Percentiles rank a stretch among this genome's conserved stretches.
Evolutionary conservation across 495 filamentous ascomycete species (phyloP).

Genomic region (Penicillium roqueforti): DNA sequence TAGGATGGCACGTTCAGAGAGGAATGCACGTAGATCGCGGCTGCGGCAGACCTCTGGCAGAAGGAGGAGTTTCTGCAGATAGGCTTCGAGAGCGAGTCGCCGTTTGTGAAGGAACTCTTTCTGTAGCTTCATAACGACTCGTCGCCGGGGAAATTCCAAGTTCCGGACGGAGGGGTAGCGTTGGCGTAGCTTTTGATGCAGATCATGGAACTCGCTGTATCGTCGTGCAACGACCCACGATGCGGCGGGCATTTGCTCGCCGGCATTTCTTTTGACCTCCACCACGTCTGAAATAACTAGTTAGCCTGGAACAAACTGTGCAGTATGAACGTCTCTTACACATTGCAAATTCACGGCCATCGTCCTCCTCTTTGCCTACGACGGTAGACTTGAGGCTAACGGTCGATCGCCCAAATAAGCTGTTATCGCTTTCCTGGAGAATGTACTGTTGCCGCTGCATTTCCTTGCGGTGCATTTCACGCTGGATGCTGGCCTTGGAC

Average conservation of each 20-base stretch:
- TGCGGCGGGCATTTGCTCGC: constrained; percentile 82
- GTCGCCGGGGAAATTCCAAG: constrained; percentile 84
- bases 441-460: constrained; percentile 96
- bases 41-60: constrained; percentile 92
- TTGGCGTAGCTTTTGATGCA: constrained; percentile 81
- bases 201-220: constrained; percentile 95
- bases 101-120: constrained; percentile 92
- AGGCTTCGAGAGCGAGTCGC: constrained; percentile 74
- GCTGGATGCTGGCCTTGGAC: constrained; percentile 85
- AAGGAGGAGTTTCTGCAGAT: constrained; percentile 76
- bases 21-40: constrained; percentile 85
- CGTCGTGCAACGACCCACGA: constrained; percentile 75
- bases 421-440: constrained; percentile 97
- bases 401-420: constrained; percentile 84
- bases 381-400: constrained; percentile 88
- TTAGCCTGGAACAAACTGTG: neutral
- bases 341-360: constrained; percentile 88
- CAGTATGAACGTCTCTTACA: constrained; percentile 47
- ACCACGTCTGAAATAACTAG: constrained; percentile 57
- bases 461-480: constrained; percentile 91
- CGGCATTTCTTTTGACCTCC: constrained; percentile 83
- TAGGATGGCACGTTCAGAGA: constrained; percentile 81
- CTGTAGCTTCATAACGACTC: constrained; percentile 94
- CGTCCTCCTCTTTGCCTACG: constrained; percentile 86
- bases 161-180: constrained; percentile 82